These are phyloP conservation scores for Lasiodiplodia gonubiensis DNA, from an alignment of 2,329 filamentous ascomycete genomes.

Conservation along the genomic window DNA sequence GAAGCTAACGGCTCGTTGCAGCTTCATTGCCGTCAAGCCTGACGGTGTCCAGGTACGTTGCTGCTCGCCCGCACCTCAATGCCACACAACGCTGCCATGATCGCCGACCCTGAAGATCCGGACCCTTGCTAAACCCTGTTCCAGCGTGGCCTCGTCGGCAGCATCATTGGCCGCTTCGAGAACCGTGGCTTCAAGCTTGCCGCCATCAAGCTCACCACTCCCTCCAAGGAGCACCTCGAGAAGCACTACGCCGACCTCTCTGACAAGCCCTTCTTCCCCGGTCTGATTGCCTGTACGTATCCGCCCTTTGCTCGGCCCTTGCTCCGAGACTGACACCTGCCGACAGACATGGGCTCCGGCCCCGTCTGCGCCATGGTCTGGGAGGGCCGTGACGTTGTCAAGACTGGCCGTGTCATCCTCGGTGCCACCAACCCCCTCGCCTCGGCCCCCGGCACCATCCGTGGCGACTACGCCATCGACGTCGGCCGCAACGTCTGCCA, in stretches of 20 bases:
- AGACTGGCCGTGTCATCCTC: slow-evolving; percentile 95
- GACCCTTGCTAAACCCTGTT: slow-evolving; percentile 15
- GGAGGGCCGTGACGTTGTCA: slow-evolving; percentile 98
- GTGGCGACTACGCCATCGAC: slow-evolving; percentile 82
- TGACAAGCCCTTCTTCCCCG: slow-evolving; percentile 95
- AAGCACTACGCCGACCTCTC: slow-evolving; percentile 94
- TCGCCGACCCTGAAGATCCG: slow-evolving; percentile 16
- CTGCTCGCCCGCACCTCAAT: slow-evolving; percentile 7
- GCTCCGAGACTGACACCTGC: not conserved
- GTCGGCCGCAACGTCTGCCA: slow-evolving; percentile 99
- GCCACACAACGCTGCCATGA: not conserved
- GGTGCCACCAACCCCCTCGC: slow-evolving; percentile 98
- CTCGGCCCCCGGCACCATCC: slow-evolving; percentile 96
- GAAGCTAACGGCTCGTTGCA: slow-evolving; percentile 53
- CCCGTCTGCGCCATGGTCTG: slow-evolving; percentile 99
- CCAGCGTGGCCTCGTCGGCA: slow-evolving; percentile 94
- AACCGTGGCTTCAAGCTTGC: slow-evolving; percentile 97
- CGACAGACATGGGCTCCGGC: slow-evolving; percentile 89
- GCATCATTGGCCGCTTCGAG: slow-evolving; percentile 99
- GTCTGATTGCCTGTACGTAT: slow-evolving; percentile 81
- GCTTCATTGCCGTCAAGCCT: slow-evolving; percentile 99
- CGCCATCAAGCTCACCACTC: slow-evolving; percentile 92
- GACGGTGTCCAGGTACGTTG: slow-evolving; percentile 92
- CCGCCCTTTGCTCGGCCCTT: slow-evolving; percentile 23
- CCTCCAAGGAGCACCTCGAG: slow-evolving; percentile 95